Percentiles rank a stretch among this genome's conserved stretches.
Conservation (phyloP, 345 rosid genomes). For the Streptanthus diversifolius region DNA sequence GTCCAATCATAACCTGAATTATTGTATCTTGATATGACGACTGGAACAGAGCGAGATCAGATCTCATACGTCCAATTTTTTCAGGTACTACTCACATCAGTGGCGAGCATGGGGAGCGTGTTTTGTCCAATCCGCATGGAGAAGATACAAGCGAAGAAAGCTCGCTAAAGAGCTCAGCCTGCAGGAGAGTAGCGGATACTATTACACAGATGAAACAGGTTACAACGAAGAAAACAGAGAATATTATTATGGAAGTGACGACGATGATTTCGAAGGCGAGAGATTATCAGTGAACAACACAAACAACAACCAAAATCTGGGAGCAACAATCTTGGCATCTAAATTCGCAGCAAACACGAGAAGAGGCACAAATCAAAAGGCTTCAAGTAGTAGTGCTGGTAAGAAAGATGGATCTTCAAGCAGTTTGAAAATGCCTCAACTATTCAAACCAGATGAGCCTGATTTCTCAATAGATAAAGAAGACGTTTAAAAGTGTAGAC, state of each 20-base stretch:
- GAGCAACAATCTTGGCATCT: slow-evolving; percentile 63
- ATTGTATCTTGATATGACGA: neutral
- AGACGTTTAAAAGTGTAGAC: slow-evolving; percentile 24
- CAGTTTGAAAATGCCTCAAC: slow-evolving; percentile 68
- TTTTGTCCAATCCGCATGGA: slow-evolving; percentile 83
- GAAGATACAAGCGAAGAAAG: slow-evolving; percentile 60
- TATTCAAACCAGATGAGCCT: slow-evolving; percentile 78
- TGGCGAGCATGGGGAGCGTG: slow-evolving; percentile 95
- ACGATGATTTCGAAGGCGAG: slow-evolving; percentile 18
- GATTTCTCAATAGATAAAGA: slow-evolving; percentile 51
- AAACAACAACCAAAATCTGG: slow-evolving; percentile 40
- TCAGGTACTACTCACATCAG: slow-evolving; percentile 79
- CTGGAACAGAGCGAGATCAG: slow-evolving; percentile 29
- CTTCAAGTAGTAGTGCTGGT: slow-evolving; percentile 29
- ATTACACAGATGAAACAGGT: slow-evolving; percentile 29
- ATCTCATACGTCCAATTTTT: neutral
- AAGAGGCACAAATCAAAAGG: slow-evolving; percentile 45
- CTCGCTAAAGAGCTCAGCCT: slow-evolving; percentile 53
- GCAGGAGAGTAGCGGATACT: slow-evolving; percentile 40
- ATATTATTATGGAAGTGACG: slow-evolving; percentile 27
- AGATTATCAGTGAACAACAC: slow-evolving; percentile 13
- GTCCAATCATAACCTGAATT: no score
- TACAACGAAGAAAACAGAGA: slow-evolving; percentile 32
- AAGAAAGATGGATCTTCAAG: slow-evolving; percentile 41
- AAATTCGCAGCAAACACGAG: slow-evolving; percentile 65